These are phyloP conservation scores for Nakazawaea sp. DNA, from an alignment of 805 yeast species.

Conservation along the genomic window DNA sequence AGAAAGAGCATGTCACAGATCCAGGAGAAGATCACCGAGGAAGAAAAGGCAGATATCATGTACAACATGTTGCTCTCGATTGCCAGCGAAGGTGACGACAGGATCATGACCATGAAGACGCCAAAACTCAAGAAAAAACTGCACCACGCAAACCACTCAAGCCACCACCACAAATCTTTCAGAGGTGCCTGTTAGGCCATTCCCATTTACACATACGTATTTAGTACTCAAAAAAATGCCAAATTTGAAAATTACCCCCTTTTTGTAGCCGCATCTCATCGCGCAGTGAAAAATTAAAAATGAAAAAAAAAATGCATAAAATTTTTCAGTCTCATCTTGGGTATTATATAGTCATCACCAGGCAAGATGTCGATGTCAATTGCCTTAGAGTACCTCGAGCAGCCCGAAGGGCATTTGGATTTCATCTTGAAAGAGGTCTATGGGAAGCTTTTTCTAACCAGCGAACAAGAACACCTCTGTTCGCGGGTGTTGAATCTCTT, in stretches of 20 bases:
- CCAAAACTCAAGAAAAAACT: not conserved
- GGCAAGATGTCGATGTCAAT: slow-evolving; percentile 3
- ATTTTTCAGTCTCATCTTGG: too few species aligned
- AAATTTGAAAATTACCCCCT: too few species aligned
- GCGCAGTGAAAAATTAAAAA: not conserved
- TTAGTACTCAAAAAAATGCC: too few species aligned
- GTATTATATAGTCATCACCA: too few species aligned
- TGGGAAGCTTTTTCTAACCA: slow-evolving; percentile 18
- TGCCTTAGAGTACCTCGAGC: slow-evolving; percentile 3
- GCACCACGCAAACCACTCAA: slow-evolving; percentile 1
- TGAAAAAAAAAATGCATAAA: not conserved
- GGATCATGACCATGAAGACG: slow-evolving; percentile 20
- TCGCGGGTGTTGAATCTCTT: slow-evolving; percentile 36
- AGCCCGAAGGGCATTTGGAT: slow-evolving; percentile 6
- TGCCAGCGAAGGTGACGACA: slow-evolving; percentile 49
- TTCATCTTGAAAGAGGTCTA: slow-evolving; percentile 6
- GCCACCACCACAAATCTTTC: slow-evolving; percentile 18
- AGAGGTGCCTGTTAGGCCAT: slow-evolving; percentile 23
- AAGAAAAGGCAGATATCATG: slow-evolving; percentile 25
- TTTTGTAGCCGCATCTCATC: not conserved
- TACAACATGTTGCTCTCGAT: slow-evolving; percentile 45
- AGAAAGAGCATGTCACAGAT: slow-evolving; percentile 16
- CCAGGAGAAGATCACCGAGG: slow-evolving; percentile 10
- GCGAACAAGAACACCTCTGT: slow-evolving; percentile 44
- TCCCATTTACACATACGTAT: too few species aligned